phyloP scores from a whole-genome alignment of 1,284 basidiomycete genomes.

The Ustilago tritici region DNA sequence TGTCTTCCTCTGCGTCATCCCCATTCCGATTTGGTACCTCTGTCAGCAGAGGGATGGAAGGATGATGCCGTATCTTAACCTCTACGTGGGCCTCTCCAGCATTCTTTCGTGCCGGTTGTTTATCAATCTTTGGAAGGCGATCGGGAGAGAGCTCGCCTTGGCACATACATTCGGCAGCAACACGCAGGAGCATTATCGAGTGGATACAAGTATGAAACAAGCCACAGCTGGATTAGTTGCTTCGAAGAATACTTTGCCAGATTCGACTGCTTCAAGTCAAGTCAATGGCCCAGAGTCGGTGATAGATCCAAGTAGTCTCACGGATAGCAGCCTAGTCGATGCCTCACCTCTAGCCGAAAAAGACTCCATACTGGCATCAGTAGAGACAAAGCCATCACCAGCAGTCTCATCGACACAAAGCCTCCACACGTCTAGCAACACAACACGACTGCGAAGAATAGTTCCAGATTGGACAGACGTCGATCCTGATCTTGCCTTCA shows the following conservation, averaged over 20 bases:
- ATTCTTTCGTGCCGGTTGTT: constrained; percentile 49
- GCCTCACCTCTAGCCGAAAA: constrained; percentile 29
- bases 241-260: constrained; percentile 13
- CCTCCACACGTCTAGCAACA: constrained; percentile 1
- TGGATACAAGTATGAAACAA: constrained; percentile 34
- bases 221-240: constrained; percentile 31
- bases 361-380: neutral
- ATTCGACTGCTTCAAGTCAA: neutral
- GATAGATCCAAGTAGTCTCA: neutral
- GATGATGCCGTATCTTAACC: constrained; percentile 52
- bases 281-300: constrained; percentile 17
- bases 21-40: constrained; percentile 49
- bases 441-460: constrained; percentile 21
- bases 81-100: constrained; percentile 50
- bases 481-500: constrained; percentile 48
- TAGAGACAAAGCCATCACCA: constrained; percentile 12
- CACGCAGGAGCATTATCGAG: constrained; percentile 30
- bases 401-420: constrained; percentile 22
- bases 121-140: constrained; percentile 55
- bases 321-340: constrained; percentile 8
- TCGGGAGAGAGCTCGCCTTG: constrained; percentile 46
- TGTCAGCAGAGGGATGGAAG: constrained; percentile 37
- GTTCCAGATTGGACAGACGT: constrained; percentile 54
- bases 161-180: constrained; percentile 44
- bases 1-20: constrained; percentile 47